Conservation (phyloP, 2,329 filamentous ascomycete genomes). For the Diplodia seriata region DNA sequence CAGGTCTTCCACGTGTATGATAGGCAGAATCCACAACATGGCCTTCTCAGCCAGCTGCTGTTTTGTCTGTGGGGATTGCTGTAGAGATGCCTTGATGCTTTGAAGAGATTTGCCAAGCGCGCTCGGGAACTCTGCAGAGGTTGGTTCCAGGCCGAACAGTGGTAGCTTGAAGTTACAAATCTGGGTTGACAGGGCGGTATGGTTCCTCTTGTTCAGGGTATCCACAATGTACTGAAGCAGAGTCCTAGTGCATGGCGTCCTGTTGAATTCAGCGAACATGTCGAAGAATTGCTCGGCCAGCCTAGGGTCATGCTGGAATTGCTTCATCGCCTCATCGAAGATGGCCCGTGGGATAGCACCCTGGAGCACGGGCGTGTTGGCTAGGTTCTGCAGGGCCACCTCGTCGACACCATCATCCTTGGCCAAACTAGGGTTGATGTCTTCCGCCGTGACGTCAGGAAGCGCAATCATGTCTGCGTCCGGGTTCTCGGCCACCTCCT, state of each 20-base stretch:
- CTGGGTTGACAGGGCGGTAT: constrained; percentile 61
- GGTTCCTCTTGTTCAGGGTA: constrained; percentile 65
- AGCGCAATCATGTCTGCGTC: constrained; percentile 65
- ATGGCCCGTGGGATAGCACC: constrained; percentile 95
- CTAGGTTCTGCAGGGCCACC: constrained; percentile 67
- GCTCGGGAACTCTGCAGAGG: constrained; percentile 74
- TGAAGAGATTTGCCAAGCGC: constrained; percentile 71
- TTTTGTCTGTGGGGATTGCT: constrained; percentile 45
- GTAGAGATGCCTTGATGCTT: constrained; percentile 62
- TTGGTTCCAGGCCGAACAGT: constrained; percentile 68
- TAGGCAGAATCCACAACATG: constrained; percentile 57
- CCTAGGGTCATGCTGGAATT: constrained; percentile 70
- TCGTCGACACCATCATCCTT: constrained; percentile 59
- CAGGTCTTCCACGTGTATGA: constrained; percentile 54
- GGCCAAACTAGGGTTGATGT: constrained; percentile 63
- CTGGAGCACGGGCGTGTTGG: constrained; percentile 78
- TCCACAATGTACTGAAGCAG: constrained; percentile 78
- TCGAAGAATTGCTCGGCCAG: constrained; percentile 81
- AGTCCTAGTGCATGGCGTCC: constrained; percentile 67
- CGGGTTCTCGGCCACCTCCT: constrained; percentile 52
- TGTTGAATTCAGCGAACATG: constrained; percentile 74
- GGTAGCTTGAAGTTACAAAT: constrained; percentile 76
- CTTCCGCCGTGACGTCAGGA: constrained; percentile 67
- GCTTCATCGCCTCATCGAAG: constrained; percentile 83
- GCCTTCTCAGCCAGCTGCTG: constrained; percentile 54